These are phyloP conservation scores for Ophiostoma australiae DNA, from an alignment of 2,329 filamentous ascomycete genomes.

Conservation along the genomic window DNA sequence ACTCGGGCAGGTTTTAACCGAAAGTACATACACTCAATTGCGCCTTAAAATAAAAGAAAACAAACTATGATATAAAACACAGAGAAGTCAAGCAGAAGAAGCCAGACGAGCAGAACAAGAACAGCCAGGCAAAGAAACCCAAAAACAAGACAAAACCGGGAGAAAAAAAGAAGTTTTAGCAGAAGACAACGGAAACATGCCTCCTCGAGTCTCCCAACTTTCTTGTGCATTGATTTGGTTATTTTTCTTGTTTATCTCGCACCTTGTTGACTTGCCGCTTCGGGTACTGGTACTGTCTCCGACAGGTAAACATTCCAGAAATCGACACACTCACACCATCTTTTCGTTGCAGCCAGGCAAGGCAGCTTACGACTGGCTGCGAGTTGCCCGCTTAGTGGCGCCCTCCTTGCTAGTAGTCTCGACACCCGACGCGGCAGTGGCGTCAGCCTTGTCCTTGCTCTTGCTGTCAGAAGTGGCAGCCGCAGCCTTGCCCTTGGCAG, in stretches of 20 bases:
- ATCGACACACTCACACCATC: background rate
- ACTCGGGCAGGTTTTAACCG: background rate
- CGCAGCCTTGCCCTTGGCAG: constrained; percentile 54
- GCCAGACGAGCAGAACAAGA: background rate
- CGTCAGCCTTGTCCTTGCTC: constrained; percentile 63
- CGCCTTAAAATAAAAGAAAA: constrained; percentile 18
- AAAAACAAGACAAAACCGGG: background rate
- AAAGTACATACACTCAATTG: constrained; percentile 20
- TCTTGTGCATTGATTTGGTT: background rate
- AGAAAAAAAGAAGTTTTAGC: background rate
- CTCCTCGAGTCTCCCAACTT: background rate
- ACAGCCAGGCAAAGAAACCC: background rate
- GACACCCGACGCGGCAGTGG: constrained; percentile 55
- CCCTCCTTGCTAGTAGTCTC: constrained; percentile 67
- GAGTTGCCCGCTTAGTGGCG: constrained; percentile 56
- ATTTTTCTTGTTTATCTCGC: background rate
- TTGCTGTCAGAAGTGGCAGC: constrained; percentile 49
- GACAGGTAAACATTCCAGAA: background rate
- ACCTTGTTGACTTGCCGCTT: background rate
- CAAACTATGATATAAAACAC: constrained; percentile 15
- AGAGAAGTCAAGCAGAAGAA: background rate
- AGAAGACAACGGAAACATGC: background rate
- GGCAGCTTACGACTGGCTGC: constrained; percentile 45
- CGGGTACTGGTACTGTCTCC: background rate
- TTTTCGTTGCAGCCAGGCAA: background rate